Percentiles rank a stretch among this genome's conserved stretches.
Conservation (phyloP, 805 yeast species). For the Limtongozyma cylindracea region DNA sequence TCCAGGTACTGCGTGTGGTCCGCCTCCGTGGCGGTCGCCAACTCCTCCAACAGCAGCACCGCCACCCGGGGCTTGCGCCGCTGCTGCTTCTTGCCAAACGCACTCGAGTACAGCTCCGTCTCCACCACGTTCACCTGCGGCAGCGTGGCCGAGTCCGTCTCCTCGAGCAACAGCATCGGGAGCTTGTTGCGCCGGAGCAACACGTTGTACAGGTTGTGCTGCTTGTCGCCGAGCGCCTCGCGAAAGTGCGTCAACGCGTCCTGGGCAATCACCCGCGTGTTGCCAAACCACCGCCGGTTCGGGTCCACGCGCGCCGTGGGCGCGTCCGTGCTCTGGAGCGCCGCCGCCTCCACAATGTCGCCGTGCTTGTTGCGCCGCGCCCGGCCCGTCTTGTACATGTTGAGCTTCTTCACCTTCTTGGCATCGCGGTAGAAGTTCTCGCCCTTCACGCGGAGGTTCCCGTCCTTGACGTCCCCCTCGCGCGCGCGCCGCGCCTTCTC, state of each 20-base stretch:
- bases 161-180: slow-evolving; percentile 89
- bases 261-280: slow-evolving; percentile 91
- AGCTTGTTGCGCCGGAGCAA: slow-evolving; percentile 69
- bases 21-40: slow-evolving; percentile 29
- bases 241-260: slow-evolving; percentile 88
- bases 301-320: slow-evolving; percentile 92
- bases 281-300: slow-evolving; percentile 93
- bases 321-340: slow-evolving; percentile 61
- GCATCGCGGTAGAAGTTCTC: slow-evolving; percentile 93
- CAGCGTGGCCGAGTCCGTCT: slow-evolving; percentile 49
- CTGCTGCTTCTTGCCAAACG: slow-evolving; percentile 92
- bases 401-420: slow-evolving; percentile 67
- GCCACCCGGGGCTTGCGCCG: slow-evolving; percentile 67
- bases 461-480: slow-evolving; percentile 63
- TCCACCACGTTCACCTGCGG: slow-evolving; percentile 68
- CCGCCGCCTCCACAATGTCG: slow-evolving; percentile 70
- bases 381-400: slow-evolving; percentile 83
- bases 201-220: slow-evolving; percentile 66
- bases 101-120: slow-evolving; percentile 55
- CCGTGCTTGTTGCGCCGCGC: slow-evolving; percentile 76
- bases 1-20: slow-evolving; percentile 43
- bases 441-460: slow-evolving; percentile 84
- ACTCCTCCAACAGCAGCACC: slow-evolving; percentile 55
- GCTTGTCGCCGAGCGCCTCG: slow-evolving; percentile 75
- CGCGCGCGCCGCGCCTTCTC: slow-evolving; percentile 73